A percentile compares a stretch with the other conserved stretches of the same genome.
These are phyloP conservation scores for Aaosphaeria pasadenensis DNA, from an alignment of 2,329 filamentous ascomycete genomes.

Conservation along the genomic window DNA sequence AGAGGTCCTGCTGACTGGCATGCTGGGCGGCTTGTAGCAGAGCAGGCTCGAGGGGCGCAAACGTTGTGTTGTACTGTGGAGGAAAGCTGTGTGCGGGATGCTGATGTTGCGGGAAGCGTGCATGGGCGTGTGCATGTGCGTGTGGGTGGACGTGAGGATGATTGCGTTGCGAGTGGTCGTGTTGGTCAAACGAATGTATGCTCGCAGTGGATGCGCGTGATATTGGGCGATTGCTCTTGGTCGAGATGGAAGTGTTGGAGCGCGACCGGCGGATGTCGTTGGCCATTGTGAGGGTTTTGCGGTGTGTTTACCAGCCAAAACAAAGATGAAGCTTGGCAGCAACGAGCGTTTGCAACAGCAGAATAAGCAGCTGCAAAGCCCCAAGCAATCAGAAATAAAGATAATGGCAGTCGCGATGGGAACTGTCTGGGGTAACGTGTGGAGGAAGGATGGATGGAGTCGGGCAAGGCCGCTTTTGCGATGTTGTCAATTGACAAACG, in stretches of 20 bases:
- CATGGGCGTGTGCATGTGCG: slow-evolving; percentile 16
- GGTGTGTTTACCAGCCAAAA: slow-evolving; percentile 35
- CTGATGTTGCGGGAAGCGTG: slow-evolving; percentile 19
- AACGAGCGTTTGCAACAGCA: slow-evolving; percentile 9
- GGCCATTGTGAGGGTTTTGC: slow-evolving; percentile 27
- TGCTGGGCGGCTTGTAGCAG: slow-evolving; percentile 36
- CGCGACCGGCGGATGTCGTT: slow-evolving; percentile 41
- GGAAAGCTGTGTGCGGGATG: slow-evolving; percentile 22
- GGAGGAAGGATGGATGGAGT: too few relatives aligned
- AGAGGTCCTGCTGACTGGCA: slow-evolving; percentile 33
- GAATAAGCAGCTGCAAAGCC: not conserved
- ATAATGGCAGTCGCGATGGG: too few relatives aligned
- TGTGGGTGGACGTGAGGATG: slow-evolving; percentile 17
- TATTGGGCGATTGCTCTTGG: slow-evolving; percentile 43
- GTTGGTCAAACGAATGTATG: slow-evolving; percentile 38
- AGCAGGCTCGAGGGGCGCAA: slow-evolving; percentile 28
- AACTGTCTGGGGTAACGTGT: too few relatives aligned
- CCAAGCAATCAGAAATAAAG: not conserved
- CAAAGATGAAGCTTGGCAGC: slow-evolving; percentile 10
- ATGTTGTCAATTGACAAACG: too few relatives aligned
- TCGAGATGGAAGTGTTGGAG: slow-evolving; percentile 45
- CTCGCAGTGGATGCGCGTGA: slow-evolving; percentile 51
- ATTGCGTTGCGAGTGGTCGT: slow-evolving; percentile 23
- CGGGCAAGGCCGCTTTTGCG: too few relatives aligned
- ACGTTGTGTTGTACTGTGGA: slow-evolving; percentile 23